Evolutionary conservation across 306 rosid species (phyloP).

Genomic region (Prunus campanulata): DNA sequence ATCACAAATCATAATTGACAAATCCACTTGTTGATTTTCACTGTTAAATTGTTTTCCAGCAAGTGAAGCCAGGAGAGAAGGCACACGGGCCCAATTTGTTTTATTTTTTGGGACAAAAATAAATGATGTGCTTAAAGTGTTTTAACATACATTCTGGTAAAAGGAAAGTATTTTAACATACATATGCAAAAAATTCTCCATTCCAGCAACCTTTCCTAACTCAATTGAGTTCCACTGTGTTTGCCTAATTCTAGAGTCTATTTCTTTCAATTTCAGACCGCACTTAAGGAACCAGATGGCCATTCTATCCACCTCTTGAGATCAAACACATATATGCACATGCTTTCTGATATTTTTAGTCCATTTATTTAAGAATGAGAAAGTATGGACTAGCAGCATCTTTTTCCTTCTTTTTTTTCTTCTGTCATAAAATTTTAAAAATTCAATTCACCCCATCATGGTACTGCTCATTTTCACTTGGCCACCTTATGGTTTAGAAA

Average conservation of each 20-base stretch:
- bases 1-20: not conserved
- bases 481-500: not conserved
- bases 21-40: not conserved
- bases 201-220: too few species aligned
- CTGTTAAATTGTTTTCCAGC: not conserved
- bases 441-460: not conserved
- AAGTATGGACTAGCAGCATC: not conserved
- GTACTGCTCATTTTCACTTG: not conserved
- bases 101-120: too few species aligned
- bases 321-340: not conserved
- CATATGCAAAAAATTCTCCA: too few species aligned
- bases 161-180: too few species aligned
- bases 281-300: not conserved
- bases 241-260: too few species aligned
- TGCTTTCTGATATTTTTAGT: not conserved
- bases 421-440: not conserved
- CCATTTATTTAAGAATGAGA: not conserved
- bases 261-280: too few species aligned
- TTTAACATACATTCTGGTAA: too few species aligned
- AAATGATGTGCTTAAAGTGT: too few species aligned
- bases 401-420: too few species aligned
- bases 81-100: too few species aligned
- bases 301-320: not conserved
- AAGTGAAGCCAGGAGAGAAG: not conserved
- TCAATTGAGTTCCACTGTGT: too few species aligned